Percentiles rank a stretch among this genome's conserved stretches.
Conservation (phyloP, 176 grass and related monocot species). For the Themeda triandra region DNA sequence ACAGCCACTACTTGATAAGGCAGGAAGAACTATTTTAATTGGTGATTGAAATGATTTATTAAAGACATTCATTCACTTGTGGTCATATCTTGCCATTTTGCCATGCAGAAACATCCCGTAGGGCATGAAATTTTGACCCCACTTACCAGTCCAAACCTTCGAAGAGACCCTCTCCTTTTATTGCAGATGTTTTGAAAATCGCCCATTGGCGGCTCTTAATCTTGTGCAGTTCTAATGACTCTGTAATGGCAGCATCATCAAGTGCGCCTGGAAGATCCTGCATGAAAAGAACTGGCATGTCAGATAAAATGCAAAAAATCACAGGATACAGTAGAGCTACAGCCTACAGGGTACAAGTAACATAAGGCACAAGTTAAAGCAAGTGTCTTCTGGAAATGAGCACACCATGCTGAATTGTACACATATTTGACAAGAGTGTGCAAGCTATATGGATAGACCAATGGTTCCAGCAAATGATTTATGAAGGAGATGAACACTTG, state of each 20-base stretch:
- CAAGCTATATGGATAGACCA: background rate
- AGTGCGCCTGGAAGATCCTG: constrained; percentile 98
- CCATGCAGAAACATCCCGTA: background rate
- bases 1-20: background rate
- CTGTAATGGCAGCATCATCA: constrained; percentile 96
- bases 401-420: background rate
- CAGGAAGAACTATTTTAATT: background rate
- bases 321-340: background rate
- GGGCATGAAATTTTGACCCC: background rate
- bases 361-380: background rate
- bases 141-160: constrained; percentile 99
- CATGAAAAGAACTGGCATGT: constrained; percentile 32
- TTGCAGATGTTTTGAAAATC: constrained; percentile 98
- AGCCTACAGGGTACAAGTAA: background rate
- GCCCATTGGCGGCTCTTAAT: constrained; percentile 99
- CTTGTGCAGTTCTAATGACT: constrained; percentile 97
- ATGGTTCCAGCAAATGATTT: background rate
- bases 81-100: background rate
- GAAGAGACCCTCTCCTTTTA: constrained; percentile 99
- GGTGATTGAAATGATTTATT: background rate
- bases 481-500: background rate
- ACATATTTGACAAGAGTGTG: background rate
- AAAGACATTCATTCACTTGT: background rate
- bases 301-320: background rate
- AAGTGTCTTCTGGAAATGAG: background rate